Conservation (phyloP, 108 stramenopile genomes). For the Cyclotella baltica region DNA sequence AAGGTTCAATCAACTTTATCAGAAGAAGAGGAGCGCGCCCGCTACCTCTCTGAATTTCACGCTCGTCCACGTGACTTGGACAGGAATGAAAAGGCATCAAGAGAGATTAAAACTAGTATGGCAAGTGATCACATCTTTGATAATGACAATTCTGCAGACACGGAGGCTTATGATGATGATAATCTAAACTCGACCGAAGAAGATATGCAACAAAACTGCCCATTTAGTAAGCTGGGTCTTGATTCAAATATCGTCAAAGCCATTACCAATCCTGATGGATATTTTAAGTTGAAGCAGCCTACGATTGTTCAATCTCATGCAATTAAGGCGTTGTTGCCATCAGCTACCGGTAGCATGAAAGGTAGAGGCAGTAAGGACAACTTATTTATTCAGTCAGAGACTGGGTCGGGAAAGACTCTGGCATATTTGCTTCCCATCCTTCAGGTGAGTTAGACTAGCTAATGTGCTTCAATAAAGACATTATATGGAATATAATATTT, state of each 20-base stretch:
- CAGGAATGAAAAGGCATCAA: slow-evolving; percentile 58
- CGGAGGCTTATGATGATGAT: slow-evolving; percentile 33
- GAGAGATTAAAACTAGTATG: slow-evolving; percentile 42
- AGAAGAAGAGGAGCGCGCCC: slow-evolving; percentile 62
- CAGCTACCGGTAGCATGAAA: slow-evolving; percentile 15
- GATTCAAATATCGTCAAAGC: slow-evolving; percentile 61
- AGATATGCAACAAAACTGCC: slow-evolving; percentile 16
- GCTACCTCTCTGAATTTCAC: slow-evolving; percentile 84
- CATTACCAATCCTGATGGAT: slow-evolving; percentile 41
- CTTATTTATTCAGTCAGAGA: slow-evolving; percentile 90
- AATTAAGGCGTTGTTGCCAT: slow-evolving; percentile 44
- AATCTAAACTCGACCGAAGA: slow-evolving; percentile 12
- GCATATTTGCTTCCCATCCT: slow-evolving; percentile 46
- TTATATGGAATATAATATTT: too few relatives aligned
- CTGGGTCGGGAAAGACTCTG: slow-evolving; percentile 82
- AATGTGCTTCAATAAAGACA: too few relatives aligned
- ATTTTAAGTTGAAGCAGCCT: slow-evolving; percentile 63
- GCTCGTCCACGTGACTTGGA: slow-evolving; percentile 87
- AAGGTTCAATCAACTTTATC: slow-evolving; percentile 30
- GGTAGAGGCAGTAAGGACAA: slow-evolving; percentile 48
- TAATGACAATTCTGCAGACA: slow-evolving; percentile 28
- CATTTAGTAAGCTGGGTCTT: slow-evolving; percentile 52
- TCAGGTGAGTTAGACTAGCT: slow-evolving; percentile 10
- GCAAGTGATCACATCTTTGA: slow-evolving; percentile 48
- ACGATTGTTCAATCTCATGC: slow-evolving; percentile 75